Percentiles rank a stretch among this genome's conserved stretches.
These are phyloP conservation scores for Cladorrhinum sp. DNA, from an alignment of 2,329 filamentous ascomycete species.

Conservation along the genomic window DNA sequence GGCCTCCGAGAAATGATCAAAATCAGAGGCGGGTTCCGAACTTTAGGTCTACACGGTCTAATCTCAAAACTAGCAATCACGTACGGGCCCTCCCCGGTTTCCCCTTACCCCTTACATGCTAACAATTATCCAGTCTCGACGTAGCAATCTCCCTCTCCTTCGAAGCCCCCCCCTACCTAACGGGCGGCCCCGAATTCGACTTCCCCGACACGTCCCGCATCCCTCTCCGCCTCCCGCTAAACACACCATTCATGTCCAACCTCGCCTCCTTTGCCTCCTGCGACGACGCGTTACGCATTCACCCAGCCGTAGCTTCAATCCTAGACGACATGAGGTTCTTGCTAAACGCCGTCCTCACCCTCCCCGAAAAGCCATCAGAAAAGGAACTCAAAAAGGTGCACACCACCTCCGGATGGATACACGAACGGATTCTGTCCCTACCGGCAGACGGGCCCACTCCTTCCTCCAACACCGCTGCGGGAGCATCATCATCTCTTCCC, in stretches of 20 bases:
- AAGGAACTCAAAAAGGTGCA: constrained; percentile 40
- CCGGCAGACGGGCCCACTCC: constrained; percentile 10
- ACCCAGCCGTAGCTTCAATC: constrained; percentile 45
- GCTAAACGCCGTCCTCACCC: constrained; percentile 40
- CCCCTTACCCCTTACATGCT: neutral
- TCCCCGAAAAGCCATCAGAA: constrained; percentile 35
- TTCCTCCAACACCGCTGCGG: constrained; percentile 6
- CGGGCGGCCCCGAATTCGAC: constrained; percentile 40
- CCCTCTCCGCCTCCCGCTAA: constrained; percentile 44
- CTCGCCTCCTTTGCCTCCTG: constrained; percentile 43
- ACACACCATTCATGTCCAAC: constrained; percentile 45
- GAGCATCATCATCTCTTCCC: no score
- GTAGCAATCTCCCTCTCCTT: constrained; percentile 47
- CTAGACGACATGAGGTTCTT: constrained; percentile 51
- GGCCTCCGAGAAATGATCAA: constrained; percentile 49
- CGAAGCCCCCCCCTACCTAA: constrained; percentile 43
- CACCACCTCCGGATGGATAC: constrained; percentile 39
- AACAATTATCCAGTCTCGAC: constrained; percentile 39
- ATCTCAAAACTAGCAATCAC: constrained; percentile 48
- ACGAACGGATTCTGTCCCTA: constrained; percentile 37
- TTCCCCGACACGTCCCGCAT: constrained; percentile 38
- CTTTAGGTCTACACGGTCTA: constrained; percentile 45
- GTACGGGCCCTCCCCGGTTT: constrained; percentile 31
- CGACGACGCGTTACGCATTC: constrained; percentile 41
- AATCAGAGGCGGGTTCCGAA: constrained; percentile 44